Conservation (phyloP, 1,139 yeast species). For the Hanseniaspora gamundiae region DNA sequence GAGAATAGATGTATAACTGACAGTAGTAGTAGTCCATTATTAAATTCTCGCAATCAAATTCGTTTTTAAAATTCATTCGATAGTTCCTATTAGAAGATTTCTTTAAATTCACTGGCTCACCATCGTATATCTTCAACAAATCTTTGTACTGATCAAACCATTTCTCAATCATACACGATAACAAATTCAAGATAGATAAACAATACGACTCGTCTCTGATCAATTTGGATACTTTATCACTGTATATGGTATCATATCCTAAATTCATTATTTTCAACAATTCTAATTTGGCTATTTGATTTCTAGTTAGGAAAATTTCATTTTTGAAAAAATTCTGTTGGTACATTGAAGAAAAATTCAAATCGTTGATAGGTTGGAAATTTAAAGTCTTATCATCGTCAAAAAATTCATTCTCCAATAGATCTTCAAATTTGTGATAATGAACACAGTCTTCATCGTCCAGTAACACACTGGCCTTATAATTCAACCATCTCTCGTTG, state of each 20-base stretch:
- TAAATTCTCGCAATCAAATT: conserved; percentile 57
- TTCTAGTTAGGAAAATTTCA: conserved; percentile 35
- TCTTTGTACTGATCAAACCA: conserved; percentile 62
- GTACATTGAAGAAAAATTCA: too few relatives aligned
- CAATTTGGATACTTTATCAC: conserved; percentile 38
- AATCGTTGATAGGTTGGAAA: too few relatives aligned
- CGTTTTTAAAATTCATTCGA: conserved; percentile 28
- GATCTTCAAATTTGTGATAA: not conserved
- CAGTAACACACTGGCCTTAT: too few relatives aligned
- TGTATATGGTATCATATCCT: conserved; percentile 76
- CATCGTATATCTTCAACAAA: conserved; percentile 34
- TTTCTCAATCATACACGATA: conserved; percentile 63
- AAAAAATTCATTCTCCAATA: not conserved
- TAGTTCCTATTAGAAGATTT: conserved; percentile 21
- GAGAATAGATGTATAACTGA: conserved; percentile 67
- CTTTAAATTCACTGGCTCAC: conserved; percentile 20
- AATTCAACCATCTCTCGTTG: too few relatives aligned
- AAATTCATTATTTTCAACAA: conserved; percentile 66
- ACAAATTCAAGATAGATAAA: conserved; percentile 36
- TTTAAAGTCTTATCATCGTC: conserved; percentile 20
- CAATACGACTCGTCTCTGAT: conserved; percentile 14
- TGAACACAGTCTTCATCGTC: too few relatives aligned
- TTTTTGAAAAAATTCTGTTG: not conserved
- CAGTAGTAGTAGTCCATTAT: conserved; percentile 78
- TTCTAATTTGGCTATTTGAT: conserved; percentile 70